Evolutionary conservation across 805 yeast species (phyloP).

Genomic region (Cyberlindnera mycetangii): DNA sequence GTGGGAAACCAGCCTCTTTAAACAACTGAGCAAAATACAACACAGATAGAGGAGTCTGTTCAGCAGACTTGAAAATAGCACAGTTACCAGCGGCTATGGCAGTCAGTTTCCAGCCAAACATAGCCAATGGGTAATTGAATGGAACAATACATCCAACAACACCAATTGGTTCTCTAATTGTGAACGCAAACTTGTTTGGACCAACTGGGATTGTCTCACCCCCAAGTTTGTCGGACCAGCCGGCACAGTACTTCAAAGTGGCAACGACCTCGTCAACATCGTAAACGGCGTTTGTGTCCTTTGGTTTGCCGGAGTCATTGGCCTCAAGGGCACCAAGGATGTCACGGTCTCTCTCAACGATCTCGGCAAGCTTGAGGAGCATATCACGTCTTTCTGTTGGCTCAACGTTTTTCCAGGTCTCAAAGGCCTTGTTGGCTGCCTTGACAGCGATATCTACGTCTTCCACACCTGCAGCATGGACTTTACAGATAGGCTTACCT

Average conservation of each 20-base stretch:
- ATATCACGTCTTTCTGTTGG: slow-evolving; percentile 46
- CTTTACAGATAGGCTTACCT: slow-evolving; percentile 47
- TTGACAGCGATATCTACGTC: slow-evolving; percentile 55
- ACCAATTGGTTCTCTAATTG: slow-evolving; percentile 52
- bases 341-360: slow-evolving; percentile 47
- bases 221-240: slow-evolving; percentile 67
- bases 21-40: slow-evolving; percentile 41
- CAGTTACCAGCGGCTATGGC: slow-evolving; percentile 48
- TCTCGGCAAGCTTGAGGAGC: slow-evolving; percentile 46
- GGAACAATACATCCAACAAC: slow-evolving; percentile 52
- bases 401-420: slow-evolving; percentile 44
- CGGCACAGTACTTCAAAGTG: slow-evolving; percentile 64
- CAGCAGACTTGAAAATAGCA: slow-evolving; percentile 46
- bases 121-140: slow-evolving; percentile 49
- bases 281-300: slow-evolving; percentile 46
- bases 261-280: slow-evolving; percentile 59
- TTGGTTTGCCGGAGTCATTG: slow-evolving; percentile 58
- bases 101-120: slow-evolving; percentile 50
- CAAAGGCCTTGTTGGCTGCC: slow-evolving; percentile 50
- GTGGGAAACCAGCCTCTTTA: slow-evolving; percentile 45
- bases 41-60: slow-evolving; percentile 47
- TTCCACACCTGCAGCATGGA: slow-evolving; percentile 47
- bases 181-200: slow-evolving; percentile 49
- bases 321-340: slow-evolving; percentile 56
- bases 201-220: slow-evolving; percentile 66